These are phyloP conservation scores for Coemansia linderi DNA, from an alignment of 371 early-diverging fungal genomes.

Conservation along the genomic window DNA sequence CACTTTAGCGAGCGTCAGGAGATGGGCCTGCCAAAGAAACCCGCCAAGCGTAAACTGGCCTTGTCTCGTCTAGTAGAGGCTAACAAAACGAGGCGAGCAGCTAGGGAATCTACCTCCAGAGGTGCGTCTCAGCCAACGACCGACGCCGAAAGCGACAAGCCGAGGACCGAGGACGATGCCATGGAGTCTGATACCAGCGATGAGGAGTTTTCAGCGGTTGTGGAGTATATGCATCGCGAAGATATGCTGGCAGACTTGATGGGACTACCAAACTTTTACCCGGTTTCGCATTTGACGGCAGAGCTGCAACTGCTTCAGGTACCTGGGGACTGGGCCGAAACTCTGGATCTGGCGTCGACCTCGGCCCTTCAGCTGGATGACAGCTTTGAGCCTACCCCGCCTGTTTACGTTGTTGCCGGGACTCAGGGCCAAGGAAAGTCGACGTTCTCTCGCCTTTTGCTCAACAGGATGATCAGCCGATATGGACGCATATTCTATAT, in stretches of 20 bases:
- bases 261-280: slow-evolving; percentile 27
- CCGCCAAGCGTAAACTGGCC: slow-evolving; percentile 18
- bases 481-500: slow-evolving; percentile 58
- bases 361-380: slow-evolving; percentile 31
- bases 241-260: slow-evolving; percentile 7
- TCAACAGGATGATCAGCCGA: slow-evolving; percentile 57
- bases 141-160: slow-evolving; percentile 10
- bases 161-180: slow-evolving; percentile 1
- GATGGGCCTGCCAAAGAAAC: slow-evolving; percentile 7
- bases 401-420: slow-evolving; percentile 54
- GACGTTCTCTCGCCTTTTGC: slow-evolving; percentile 57
- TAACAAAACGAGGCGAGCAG: neutral
- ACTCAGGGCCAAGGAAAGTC: slow-evolving; percentile 63
- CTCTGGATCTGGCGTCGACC: slow-evolving; percentile 29
- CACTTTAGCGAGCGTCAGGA: slow-evolving; percentile 20
- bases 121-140: neutral
- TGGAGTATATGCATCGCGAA: slow-evolving; percentile 14
- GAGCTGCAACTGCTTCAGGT: slow-evolving; percentile 46
- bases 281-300: slow-evolving; percentile 19
- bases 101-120: neutral
- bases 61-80: slow-evolving; percentile 8
- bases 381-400: slow-evolving; percentile 32
- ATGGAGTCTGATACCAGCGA: slow-evolving; percentile 5
- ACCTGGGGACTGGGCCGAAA: slow-evolving; percentile 38
- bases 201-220: slow-evolving; percentile 5